A percentile compares a stretch with the other conserved stretches of the same genome.
phyloP scores from a whole-genome alignment of 139 green algal species.

The Chlamydomonas sp. region DNA sequence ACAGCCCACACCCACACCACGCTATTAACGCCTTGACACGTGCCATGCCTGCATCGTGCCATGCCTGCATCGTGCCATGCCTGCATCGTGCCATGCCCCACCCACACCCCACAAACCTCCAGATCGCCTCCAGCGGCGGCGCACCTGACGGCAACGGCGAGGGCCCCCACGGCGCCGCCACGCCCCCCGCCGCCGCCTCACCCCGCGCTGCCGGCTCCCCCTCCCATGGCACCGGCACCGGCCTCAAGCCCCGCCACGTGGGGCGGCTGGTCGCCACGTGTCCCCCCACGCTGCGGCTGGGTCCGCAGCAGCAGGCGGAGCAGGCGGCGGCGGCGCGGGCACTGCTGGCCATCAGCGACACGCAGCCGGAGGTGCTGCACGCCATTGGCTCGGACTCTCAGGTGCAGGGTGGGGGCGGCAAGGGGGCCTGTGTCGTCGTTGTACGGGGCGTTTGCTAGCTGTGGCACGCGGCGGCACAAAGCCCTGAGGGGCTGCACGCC shows the following conservation, averaged over 20 bases:
- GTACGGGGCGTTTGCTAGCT: background rate
- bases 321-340: slow-evolving; percentile 34
- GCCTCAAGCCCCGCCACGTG: slow-evolving; percentile 12
- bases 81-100: background rate
- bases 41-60: too few species aligned
- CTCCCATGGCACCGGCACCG: background rate
- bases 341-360: slow-evolving; percentile 1
- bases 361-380: slow-evolving; percentile 10
- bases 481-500: background rate
- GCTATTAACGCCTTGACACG: too few species aligned
- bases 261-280: background rate
- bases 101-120: background rate
- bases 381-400: background rate
- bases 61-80: background rate
- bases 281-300: slow-evolving; percentile 8
- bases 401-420: background rate
- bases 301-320: slow-evolving; percentile 49
- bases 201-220: background rate
- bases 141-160: background rate
- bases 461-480: background rate
- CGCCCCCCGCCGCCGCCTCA: background rate
- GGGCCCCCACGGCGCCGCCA: background rate
- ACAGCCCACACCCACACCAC: too few species aligned
- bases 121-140: background rate
- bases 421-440: background rate